Conservation (phyloP, 495 filamentous ascomycete genomes). For the Aspergillus biplanus region DNA sequence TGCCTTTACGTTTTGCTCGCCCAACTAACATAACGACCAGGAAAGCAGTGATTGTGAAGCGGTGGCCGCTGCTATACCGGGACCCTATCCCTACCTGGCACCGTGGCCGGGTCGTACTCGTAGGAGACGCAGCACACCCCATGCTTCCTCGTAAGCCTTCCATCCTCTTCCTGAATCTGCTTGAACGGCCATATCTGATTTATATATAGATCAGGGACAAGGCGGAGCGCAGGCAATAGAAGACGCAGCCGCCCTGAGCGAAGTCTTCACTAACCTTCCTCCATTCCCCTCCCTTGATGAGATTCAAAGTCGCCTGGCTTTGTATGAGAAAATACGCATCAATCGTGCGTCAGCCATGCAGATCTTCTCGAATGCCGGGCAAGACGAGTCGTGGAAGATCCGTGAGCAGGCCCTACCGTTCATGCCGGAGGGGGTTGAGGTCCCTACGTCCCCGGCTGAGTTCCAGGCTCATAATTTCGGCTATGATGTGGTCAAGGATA, state of each 20-base stretch:
- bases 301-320: slow-evolving; percentile 29
- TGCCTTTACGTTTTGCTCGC: background rate
- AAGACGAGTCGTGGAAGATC: slow-evolving; percentile 10
- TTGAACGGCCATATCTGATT: background rate
- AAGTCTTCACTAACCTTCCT: slow-evolving; percentile 28
- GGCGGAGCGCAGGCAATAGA: slow-evolving; percentile 45
- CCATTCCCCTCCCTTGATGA: background rate
- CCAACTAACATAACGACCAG: slow-evolving; percentile 14
- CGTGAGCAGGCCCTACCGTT: slow-evolving; percentile 3
- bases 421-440: slow-evolving; percentile 6
- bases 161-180: background rate
- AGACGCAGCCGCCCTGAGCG: slow-evolving; percentile 41
- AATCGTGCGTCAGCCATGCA: slow-evolving; percentile 42
- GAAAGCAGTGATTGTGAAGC: slow-evolving; percentile 44
- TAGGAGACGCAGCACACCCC: slow-evolving; percentile 56
- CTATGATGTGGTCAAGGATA: slow-evolving; percentile 13
- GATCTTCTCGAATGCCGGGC: slow-evolving; percentile 26
- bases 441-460: background rate
- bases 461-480: slow-evolving; percentile 15
- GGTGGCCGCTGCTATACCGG: slow-evolving; percentile 48
- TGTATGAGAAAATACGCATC: slow-evolving; percentile 43
- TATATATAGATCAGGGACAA: slow-evolving; percentile 30
- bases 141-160: slow-evolving; percentile 48
- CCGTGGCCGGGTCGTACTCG: slow-evolving; percentile 42
- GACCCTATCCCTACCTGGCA: slow-evolving; percentile 36